Conservation (phyloP, 306 rosid genomes). For the Citrullus amarus region DNA sequence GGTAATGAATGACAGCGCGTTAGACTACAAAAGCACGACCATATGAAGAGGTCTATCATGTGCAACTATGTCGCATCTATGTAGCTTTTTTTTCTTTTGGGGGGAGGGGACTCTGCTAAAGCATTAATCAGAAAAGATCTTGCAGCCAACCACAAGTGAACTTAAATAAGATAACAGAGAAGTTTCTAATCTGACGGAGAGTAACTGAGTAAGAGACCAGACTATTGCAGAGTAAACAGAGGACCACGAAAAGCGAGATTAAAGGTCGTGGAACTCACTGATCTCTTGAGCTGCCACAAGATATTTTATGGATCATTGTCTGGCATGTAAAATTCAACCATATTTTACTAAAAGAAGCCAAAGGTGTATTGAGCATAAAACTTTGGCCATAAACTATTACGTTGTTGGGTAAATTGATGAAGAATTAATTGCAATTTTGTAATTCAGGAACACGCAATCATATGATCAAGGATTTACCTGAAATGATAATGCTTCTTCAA, state of each 20-base stretch:
- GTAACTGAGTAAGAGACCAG: neutral
- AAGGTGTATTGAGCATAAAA: neutral
- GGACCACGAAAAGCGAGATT: neutral
- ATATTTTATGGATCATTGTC: neutral
- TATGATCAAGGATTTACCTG: constrained; percentile 29
- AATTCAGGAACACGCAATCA: neutral
- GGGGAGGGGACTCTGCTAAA: too few species aligned
- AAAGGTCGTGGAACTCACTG: neutral
- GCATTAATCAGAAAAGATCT: neutral
- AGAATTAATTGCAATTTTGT: too few species aligned
- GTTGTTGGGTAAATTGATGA: neutral
- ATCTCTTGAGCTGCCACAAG: neutral
- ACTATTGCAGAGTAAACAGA: neutral
- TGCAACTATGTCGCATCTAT: neutral
- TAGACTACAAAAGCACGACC: neutral
- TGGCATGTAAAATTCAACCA: neutral
- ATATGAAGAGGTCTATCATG: neutral
- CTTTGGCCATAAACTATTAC: neutral
- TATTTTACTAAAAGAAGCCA: neutral
- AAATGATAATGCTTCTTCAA: constrained; percentile 50
- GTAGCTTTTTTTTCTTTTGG: neutral
- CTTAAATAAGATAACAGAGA: neutral
- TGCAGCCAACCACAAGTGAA: neutral
- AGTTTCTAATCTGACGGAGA: neutral
- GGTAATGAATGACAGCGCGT: neutral